Percentiles rank a stretch among this genome's conserved stretches.
Conservation (phyloP, 108 stramenopile species). For the Discostella stelligeroides region DNA sequence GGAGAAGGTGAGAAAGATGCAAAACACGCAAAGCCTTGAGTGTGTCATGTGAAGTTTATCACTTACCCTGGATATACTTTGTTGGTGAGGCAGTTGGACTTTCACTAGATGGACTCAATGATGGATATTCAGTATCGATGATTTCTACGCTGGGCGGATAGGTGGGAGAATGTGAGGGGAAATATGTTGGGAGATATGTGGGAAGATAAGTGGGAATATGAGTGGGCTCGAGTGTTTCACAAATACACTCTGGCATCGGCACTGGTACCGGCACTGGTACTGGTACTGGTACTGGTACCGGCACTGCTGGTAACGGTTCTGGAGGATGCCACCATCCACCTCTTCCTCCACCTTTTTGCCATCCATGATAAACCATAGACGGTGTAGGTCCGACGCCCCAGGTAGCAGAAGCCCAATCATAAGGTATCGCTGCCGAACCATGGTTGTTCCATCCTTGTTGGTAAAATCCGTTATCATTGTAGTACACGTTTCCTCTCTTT, state of each 20-base stretch:
- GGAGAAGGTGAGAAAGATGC: background rate
- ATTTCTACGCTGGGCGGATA: background rate
- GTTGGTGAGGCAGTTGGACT: background rate
- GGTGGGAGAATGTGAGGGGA: background rate
- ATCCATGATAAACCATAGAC: no score
- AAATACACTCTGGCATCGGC: no score
- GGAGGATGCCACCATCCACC: background rate
- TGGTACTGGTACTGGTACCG: no score
- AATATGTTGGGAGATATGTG: slow-evolving; percentile 1
- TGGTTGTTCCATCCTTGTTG: background rate
- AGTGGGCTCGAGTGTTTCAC: slow-evolving; percentile 1
- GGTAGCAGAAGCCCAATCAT: no score
- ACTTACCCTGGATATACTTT: background rate
- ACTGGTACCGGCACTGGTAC: no score
- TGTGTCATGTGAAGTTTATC: background rate
- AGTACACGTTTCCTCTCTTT: no score
- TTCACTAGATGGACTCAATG: background rate
- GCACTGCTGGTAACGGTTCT: background rate
- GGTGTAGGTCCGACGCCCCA: no score
- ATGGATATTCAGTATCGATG: no score
- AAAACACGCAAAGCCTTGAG: background rate
- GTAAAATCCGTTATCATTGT: background rate
- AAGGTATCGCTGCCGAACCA: background rate
- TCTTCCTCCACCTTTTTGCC: slow-evolving; percentile 1
- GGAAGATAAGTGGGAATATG: slow-evolving; percentile 8